Percentiles rank a stretch among this genome's conserved stretches.
phyloP scores from a whole-genome alignment of 2,329 filamentous ascomycete species.

The Chalaropsis thielavioides region DNA sequence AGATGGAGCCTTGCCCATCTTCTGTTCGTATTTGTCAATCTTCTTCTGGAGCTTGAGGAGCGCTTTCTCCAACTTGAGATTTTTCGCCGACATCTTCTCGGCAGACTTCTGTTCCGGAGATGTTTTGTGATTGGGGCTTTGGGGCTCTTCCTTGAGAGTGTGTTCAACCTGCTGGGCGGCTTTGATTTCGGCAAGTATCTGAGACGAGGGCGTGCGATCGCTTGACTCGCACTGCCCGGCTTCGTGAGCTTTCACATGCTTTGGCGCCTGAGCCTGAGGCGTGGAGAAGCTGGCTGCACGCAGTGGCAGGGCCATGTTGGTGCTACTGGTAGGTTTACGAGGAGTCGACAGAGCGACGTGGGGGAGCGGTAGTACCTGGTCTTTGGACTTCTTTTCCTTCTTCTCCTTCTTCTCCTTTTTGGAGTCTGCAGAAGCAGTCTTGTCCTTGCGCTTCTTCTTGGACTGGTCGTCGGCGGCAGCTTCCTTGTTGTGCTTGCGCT shows the following conservation, averaged over 20 bases:
- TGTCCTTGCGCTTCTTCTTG: conserved; percentile 17
- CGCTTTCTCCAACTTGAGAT: background rate
- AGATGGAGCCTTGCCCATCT: background rate
- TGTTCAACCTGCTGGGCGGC: background rate
- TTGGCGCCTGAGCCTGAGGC: background rate
- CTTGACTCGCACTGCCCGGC: background rate
- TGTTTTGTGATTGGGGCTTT: background rate
- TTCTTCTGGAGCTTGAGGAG: background rate
- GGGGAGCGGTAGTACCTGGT: conserved; percentile 13
- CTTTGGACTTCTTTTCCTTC: conserved; percentile 13
- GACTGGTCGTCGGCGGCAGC: conserved; percentile 7
- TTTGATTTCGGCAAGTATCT: background rate
- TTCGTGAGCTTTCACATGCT: background rate
- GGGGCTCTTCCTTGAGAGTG: background rate
- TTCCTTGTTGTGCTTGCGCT: conserved; percentile 15
- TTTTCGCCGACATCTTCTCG: background rate
- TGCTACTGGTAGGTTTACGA: background rate
- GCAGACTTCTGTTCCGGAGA: conserved; percentile 1
- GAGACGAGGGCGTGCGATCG: background rate
- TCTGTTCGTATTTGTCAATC: background rate
- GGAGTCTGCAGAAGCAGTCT: conserved; percentile 1
- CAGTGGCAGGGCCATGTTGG: background rate
- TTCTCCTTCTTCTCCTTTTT: conserved; percentile 15
- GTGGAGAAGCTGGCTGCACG: background rate
- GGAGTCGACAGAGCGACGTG: background rate